Base-by-base conservation (phyloP, 805 yeast genomes). In the Candida dajiaensis region DNA sequence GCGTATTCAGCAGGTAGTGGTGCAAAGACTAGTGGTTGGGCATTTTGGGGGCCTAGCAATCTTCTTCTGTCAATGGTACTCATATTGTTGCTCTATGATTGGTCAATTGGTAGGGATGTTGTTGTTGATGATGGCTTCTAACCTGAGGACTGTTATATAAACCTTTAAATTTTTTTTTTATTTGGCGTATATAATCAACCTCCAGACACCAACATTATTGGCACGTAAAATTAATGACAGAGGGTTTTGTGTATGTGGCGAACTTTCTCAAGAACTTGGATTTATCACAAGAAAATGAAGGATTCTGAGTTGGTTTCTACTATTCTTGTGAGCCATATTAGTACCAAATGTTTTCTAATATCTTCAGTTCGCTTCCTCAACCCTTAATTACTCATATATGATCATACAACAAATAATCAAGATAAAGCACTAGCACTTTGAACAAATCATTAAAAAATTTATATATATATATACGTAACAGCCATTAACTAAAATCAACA, bases 11-110 rank as follows among this genome's bases (percentile, higher is more conserved):
- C 55, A 6, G 52, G 55, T 5, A 54, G 50, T 18, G 57, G 50
- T 7, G 62, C 68, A 51, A 77, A 74, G 0, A 61, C 63, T 13
- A 84, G 61, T 2, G 80, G 78, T 43, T 69, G 73, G 1, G 86
- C 86, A 53, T 78, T 81, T 0, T 76, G 60, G 0, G 97, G 97
- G 0, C 96, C 97, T 28, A 85, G 59, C n/a, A 89, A 72, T 63
- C 97, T 76, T 73, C 96, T 79, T 72, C 96, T 78, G 61, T 92
- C 97, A 38, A 42, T 46, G 6, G 47, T 40, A 31, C 42, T 35
- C 36, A 33, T 33, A 5, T 16, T 18, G 11, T 8, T 8, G 11
- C 10, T 7, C 4, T 25, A 25, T 25, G 7, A 12, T 13, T 28
- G 4, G 31, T 4, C 6, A 3, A 13, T 28, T 28, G 31, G 6